Base-by-base conservation (phyloP, 129 eudicot genomes). In the carrot (Daucus carota) region DNA sequence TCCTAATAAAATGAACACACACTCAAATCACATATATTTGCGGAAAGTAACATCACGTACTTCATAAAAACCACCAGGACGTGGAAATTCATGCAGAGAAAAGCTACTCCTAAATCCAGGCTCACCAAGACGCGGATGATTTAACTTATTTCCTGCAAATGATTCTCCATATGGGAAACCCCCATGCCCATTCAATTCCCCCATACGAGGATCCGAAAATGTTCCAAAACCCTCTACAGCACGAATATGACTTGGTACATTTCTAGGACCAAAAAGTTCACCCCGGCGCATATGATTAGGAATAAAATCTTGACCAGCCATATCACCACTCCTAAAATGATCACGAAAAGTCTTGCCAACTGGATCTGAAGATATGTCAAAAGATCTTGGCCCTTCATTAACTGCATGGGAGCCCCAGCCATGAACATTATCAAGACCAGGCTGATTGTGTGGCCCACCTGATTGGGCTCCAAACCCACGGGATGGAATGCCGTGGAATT, bases 61-160 rank as follows among this genome's bases (percentile, higher is more conserved):
- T 52, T 86, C 77, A 86, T 74, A 86, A 80, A 75, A 83, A 42
- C 91, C 90, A 63, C 83, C 88, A 62, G 87, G 87, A 80, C 76
- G 83, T 26, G 88, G 77, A 70, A 80, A 82, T 20, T 86, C 93
- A 48, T 75, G 90, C 47, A 81, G 83, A 44, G 92, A 70, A 76
- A 80, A 93, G 73, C 81, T 83, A 80, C 89, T 83, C 86, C 90
- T 88, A 85, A 84, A 86, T 48, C 86, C 92, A 9, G 92, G 98
- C 78, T 88, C 96, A 6, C 96, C 92, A 81, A 82, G 70, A 70
- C 81, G 97, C 50, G 88, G 96, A 38, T 79, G 84, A 73, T 81
- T 79, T 34, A 89, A 72, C 69, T 79, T 83, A 69, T 80, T 84
- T 40, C 85, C 84, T 12, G 82, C 85, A 52, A 82, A 87, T 31